Conservation (phyloP, 2,329 filamentous ascomycete species). For the Fusarium abutilonis region DNA sequence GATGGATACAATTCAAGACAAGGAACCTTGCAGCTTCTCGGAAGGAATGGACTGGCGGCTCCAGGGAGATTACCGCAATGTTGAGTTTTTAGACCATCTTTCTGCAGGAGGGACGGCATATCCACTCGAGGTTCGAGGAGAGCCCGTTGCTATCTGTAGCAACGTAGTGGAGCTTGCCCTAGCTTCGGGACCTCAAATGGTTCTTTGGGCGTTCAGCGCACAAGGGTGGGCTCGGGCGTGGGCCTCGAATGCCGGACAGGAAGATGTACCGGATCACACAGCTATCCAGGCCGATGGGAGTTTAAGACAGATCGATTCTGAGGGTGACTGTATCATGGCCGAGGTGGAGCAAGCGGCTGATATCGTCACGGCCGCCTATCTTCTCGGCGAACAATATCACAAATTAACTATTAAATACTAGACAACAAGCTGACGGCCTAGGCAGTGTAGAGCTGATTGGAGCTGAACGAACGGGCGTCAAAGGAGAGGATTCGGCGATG, state of each 20-base stretch:
- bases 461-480: conserved; percentile 22
- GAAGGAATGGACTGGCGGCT: conserved; percentile 35
- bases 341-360: conserved; percentile 15
- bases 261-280: conserved; percentile 29
- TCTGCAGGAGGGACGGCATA: conserved; percentile 33
- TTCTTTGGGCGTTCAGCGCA: conserved; percentile 50
- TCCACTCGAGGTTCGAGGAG: conserved; percentile 48
- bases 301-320: conserved; percentile 46
- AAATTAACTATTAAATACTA: conserved; percentile 26
- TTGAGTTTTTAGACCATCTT: conserved; percentile 33
- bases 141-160: conserved; percentile 47
- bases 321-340: conserved; percentile 48
- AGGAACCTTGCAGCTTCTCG: conserved; percentile 11
- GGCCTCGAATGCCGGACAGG: conserved; percentile 44
- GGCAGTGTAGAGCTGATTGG: conserved; percentile 50
- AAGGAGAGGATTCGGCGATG: conserved; percentile 16
- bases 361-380: conserved; percentile 4
- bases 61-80: conserved; percentile 35
- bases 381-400: conserved; percentile 25
- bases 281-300: conserved; percentile 48
- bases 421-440: conserved; percentile 36
- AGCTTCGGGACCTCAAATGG: conserved; percentile 48
- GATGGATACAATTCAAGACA: conserved; percentile 6
- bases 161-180: conserved; percentile 49
- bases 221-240: conserved; percentile 50